Evolutionary conservation across 352 stramenopile species (phyloP).

Genomic region (Globisporangium nunn): DNA sequence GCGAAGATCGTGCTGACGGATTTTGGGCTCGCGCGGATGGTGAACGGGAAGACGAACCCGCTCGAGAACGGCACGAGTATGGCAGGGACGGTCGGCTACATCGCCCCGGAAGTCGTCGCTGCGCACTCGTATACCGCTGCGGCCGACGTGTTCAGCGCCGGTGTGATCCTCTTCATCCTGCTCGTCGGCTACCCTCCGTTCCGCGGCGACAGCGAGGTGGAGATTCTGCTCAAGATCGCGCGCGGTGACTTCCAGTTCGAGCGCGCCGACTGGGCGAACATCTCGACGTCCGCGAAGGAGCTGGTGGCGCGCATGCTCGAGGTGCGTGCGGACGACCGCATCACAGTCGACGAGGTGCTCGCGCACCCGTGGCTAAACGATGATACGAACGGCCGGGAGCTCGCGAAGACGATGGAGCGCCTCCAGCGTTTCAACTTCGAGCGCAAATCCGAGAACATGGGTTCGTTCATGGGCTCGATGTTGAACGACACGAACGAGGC

Average conservation of each 20-base stretch:
- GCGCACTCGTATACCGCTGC: slow-evolving; percentile 57
- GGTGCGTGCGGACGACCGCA: slow-evolving; percentile 66
- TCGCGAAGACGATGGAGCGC: slow-evolving; percentile 33
- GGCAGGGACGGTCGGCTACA: slow-evolving; percentile 74
- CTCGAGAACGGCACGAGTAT: slow-evolving; percentile 56
- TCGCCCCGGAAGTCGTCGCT: slow-evolving; percentile 68
- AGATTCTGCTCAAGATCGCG: slow-evolving; percentile 75
- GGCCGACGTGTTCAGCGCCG: slow-evolving; percentile 71
- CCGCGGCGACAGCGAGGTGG: slow-evolving; percentile 60
- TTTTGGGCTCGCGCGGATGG: slow-evolving; percentile 70
- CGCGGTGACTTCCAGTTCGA: slow-evolving; percentile 69
- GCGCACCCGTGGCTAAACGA: slow-evolving; percentile 53
- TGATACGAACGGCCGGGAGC: slow-evolving; percentile 21
- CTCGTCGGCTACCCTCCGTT: slow-evolving; percentile 75
- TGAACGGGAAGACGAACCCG: slow-evolving; percentile 63
- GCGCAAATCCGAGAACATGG: slow-evolving; percentile 76
- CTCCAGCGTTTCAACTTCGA: slow-evolving; percentile 78
- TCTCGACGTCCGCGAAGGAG: slow-evolving; percentile 54
- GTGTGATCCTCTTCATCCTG: slow-evolving; percentile 79
- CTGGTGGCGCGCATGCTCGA: slow-evolving; percentile 66
- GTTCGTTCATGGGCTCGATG: slow-evolving; percentile 51
- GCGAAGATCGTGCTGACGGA: slow-evolving; percentile 73
- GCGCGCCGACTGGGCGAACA: slow-evolving; percentile 45
- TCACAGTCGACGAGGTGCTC: slow-evolving; percentile 58
- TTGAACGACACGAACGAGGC: slow-evolving; percentile 42